Evolutionary conservation across 805 yeast species (phyloP), one percentile per base, ranked within the genome.

Genomic region (Saturnispora diversa): DNA sequence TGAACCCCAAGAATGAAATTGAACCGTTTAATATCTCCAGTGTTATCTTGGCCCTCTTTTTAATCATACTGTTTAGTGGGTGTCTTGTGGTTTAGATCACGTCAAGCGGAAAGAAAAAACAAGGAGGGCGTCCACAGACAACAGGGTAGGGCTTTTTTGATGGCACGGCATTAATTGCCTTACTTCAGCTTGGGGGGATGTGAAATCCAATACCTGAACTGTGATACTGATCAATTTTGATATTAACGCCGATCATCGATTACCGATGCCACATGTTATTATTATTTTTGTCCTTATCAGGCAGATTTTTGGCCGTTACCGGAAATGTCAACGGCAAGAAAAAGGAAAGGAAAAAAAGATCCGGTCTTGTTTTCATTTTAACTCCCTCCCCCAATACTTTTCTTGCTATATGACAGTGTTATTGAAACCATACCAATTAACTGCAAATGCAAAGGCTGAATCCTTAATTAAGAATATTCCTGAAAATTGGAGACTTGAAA

Each of bases 401-500:
- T 16, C 19, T 17, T 30, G 20, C 3, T 20, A 15, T 8, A 39
- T 39, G 42, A 26, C 42, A 7, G 23, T 39, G 3, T n/a, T 11
- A 15, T 8, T 10, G 7, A 24, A 39, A 15, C 44, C 45, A 16
- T 58, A 56, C 45, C 38, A 44, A 28, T 46, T 43, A 10, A 48
- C 50, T 12, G 55, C 56, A 4, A 20, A 17, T 6, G 33, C 35
- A 2, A 59, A 59, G 39, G 45, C 50, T 11, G 33, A 40, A 6
- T 37, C 37, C 6, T 30, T 43, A 1, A 7, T 39, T 6, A 44
- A 47, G n/a, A 50, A 52, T 35, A 60, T 60, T 30, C 64, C 65
- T 6, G 16, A 36, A 8, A 56, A 59, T 31, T 60, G 65, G 65
- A 37, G 48, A n/a, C 36, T 60, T 12, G 36, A 31, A 1, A 3